Conservation (phyloP, 1,284 basidiomycete genomes). For the Anthracocystis panici-leucophaei region DNA sequence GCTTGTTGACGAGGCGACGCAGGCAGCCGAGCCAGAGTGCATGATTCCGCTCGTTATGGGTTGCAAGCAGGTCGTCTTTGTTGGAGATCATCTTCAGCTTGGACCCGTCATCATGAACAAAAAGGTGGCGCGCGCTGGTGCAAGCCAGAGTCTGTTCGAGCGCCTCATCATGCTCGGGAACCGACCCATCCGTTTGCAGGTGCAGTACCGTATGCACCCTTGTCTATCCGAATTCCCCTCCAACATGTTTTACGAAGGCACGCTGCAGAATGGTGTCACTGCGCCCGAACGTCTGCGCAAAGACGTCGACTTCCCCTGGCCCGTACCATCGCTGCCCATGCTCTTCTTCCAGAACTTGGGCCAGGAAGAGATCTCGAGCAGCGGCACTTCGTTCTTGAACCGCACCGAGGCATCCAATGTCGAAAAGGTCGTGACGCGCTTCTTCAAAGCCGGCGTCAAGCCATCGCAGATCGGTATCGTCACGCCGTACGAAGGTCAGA, state of each 20-base stretch:
- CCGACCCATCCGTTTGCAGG: slow-evolving; percentile 95
- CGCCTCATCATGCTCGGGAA: slow-evolving; percentile 94
- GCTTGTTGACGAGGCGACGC: slow-evolving; percentile 97
- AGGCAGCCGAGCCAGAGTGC: slow-evolving; percentile 97
- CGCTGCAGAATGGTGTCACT: slow-evolving; percentile 97
- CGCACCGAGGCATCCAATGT: slow-evolving; percentile 98
- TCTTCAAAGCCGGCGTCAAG: slow-evolving; percentile 98
- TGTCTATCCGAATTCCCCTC: slow-evolving; percentile 99
- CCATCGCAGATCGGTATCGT: slow-evolving; percentile 97
- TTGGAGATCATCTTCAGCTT: slow-evolving; percentile 96
- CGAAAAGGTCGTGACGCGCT: slow-evolving; percentile 99
- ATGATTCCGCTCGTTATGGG: slow-evolving; percentile 99
- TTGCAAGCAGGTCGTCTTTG: slow-evolving; percentile 95
- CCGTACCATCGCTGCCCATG: slow-evolving; percentile 96
- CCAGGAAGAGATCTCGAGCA: slow-evolving; percentile 98
- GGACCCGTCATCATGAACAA: slow-evolving; percentile 99
- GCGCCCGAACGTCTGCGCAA: slow-evolving; percentile 95
- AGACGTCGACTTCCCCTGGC: slow-evolving; percentile 99
- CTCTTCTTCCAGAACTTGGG: slow-evolving; percentile 99
- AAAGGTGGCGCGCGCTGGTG: slow-evolving; percentile 95
- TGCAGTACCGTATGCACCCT: slow-evolving; percentile 99
- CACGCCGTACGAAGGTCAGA: slow-evolving; percentile 98
- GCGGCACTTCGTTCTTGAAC: slow-evolving; percentile 98
- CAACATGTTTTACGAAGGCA: slow-evolving; percentile 99
- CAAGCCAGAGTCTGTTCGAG: slow-evolving; percentile 97